Evolutionary conservation across 148 eudicot species (phyloP).

Genomic region (Silene latifolia): DNA sequence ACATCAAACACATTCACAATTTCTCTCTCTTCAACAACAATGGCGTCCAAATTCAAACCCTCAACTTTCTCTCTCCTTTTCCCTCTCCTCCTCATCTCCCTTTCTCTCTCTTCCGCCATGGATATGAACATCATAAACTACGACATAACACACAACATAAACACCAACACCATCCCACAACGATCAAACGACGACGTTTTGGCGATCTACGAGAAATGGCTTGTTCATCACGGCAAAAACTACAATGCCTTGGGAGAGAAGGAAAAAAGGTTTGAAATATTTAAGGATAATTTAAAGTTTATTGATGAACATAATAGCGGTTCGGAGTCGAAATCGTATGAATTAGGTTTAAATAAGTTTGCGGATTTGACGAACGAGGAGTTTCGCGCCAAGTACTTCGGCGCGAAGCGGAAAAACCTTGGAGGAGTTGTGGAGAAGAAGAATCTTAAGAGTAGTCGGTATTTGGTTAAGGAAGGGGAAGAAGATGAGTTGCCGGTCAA

Average conservation of each 20-base stretch:
- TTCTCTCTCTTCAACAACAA: constrained; percentile 19
- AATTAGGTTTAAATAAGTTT: constrained; percentile 64
- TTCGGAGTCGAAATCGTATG: constrained; percentile 28
- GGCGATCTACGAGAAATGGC: constrained; percentile 63
- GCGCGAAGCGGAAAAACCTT: constrained; percentile 20
- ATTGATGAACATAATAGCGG: constrained; percentile 55
- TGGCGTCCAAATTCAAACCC: constrained; percentile 16
- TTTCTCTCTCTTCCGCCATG: constrained; percentile 5
- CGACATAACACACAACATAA: neutral
- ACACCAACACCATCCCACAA: neutral
- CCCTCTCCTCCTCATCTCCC: neutral
- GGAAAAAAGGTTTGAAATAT: constrained; percentile 63
- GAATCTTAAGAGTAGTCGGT: constrained; percentile 37
- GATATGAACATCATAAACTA: constrained; percentile 16
- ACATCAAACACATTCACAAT: neutral
- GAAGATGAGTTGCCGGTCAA: constrained; percentile 42
- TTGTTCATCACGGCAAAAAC: constrained; percentile 44
- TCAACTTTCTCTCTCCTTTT: neutral
- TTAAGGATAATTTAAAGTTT: constrained; percentile 65
- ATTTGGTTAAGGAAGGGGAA: constrained; percentile 36
- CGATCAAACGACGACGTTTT: constrained; percentile 40
- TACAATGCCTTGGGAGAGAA: constrained; percentile 69
- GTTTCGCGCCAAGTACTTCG: constrained; percentile 46
- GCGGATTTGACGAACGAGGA: constrained; percentile 90
- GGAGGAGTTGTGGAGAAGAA: constrained; percentile 9